These are phyloP conservation scores for Adansonia rubrostipa DNA, from an alignment of 441 rosid genomes.

Conservation along the genomic window DNA sequence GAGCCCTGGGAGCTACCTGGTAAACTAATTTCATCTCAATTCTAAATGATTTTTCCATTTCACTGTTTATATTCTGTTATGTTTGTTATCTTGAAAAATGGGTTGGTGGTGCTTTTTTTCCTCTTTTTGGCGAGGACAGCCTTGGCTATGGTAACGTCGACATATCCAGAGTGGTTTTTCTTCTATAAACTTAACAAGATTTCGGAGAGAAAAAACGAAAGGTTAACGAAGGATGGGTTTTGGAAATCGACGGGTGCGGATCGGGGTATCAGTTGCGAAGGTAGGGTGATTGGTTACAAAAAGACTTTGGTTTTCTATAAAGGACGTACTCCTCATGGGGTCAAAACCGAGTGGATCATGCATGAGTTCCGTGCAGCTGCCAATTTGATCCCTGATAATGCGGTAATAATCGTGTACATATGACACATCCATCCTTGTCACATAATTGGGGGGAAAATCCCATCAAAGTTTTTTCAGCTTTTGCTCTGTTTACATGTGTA, in stretches of 20 bases:
- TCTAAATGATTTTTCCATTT: neutral
- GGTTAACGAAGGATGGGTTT: constrained; percentile 45
- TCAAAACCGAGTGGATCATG: constrained; percentile 55
- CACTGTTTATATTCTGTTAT: neutral
- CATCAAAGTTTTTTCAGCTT: constrained; percentile 8
- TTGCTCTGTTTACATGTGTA: constrained; percentile 17
- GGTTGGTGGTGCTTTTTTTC: neutral
- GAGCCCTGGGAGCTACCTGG: constrained; percentile 64
- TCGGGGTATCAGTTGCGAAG: constrained; percentile 27
- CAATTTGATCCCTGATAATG: neutral
- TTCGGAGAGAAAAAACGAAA: constrained; percentile 24
- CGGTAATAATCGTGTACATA: constrained; percentile 13
- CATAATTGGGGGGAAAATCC: neutral
- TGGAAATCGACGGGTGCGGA: constrained; percentile 62
- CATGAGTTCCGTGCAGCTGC: constrained; percentile 50
- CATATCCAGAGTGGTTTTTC: constrained; percentile 50
- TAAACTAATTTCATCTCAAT: neutral
- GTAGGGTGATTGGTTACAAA: constrained; percentile 43
- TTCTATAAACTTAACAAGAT: constrained; percentile 39
- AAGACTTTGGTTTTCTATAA: constrained; percentile 49
- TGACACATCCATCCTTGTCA: neutral
- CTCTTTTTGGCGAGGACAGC: constrained; percentile 25
- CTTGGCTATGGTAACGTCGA: constrained; percentile 25
- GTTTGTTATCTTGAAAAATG: neutral
- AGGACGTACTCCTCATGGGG: constrained; percentile 36